These are phyloP conservation scores for Suhomyces bokatorum DNA, from an alignment of 1,139 yeast species.

Conservation along the genomic window DNA sequence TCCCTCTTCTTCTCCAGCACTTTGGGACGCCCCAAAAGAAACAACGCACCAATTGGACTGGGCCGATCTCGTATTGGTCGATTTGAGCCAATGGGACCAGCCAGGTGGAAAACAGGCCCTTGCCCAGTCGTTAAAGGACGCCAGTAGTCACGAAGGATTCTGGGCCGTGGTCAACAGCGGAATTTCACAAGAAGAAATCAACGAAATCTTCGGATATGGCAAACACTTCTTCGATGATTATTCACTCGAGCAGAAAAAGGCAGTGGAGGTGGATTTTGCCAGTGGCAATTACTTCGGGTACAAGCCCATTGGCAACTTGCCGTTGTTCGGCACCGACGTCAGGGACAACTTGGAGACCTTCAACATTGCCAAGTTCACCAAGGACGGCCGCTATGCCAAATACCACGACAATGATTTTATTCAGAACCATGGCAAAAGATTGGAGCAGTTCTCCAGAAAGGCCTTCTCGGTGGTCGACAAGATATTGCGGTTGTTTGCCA, in stretches of 20 bases:
- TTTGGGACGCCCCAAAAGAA: slow-evolving; percentile 29
- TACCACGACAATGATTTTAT: slow-evolving; percentile 28
- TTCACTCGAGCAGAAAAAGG: slow-evolving; percentile 27
- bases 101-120: slow-evolving; percentile 29
- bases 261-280: slow-evolving; percentile 28
- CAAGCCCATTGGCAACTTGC: slow-evolving; percentile 27
- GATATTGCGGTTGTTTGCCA: slow-evolving; percentile 30
- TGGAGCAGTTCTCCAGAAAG: slow-evolving; percentile 24
- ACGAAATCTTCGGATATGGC: slow-evolving; percentile 30
- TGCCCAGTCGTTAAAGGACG: slow-evolving; percentile 28
- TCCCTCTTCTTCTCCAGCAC: slow-evolving; percentile 8
- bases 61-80: slow-evolving; percentile 33
- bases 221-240: slow-evolving; percentile 30
- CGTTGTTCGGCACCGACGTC: slow-evolving; percentile 30
- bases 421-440: slow-evolving; percentile 21
- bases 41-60: slow-evolving; percentile 31
- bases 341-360: slow-evolving; percentile 33
- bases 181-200: slow-evolving; percentile 26
- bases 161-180: slow-evolving; percentile 34
- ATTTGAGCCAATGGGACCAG: slow-evolving; percentile 28
- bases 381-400: slow-evolving; percentile 21
- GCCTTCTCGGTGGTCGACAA: slow-evolving; percentile 28
- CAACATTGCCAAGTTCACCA: slow-evolving; percentile 37
- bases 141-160: slow-evolving; percentile 33
- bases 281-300: slow-evolving; percentile 37